Evolutionary conservation across 768 basidiomycete genomes (phyloP), one percentile per base, ranked within the genome.

Genomic region (Suillus clintonianus): DNA sequence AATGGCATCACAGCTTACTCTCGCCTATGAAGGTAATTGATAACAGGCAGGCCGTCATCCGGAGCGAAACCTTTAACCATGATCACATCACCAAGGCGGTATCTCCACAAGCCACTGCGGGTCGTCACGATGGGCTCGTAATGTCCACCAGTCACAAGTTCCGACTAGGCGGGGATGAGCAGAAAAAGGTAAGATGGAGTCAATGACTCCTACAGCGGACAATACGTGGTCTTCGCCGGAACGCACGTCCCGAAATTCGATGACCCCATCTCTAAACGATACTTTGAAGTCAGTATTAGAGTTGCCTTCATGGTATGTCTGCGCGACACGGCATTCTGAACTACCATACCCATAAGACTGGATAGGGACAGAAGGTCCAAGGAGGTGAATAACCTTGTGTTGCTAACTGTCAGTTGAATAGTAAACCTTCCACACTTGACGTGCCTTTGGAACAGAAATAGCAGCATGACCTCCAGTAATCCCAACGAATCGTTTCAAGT

Each of bases 211-310:
- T 66, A 66, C 65, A 17, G 51, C 34, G 13, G 50, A 30, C 10
- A 60, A 19, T 14, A 66, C 41, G 39, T 27, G 34, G 11, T 24
- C 34, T 17, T 59, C 27, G n/a, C 60, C 34, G 4, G 37, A 51
- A 14, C 19, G 15, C 14, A 63, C 62, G 7, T 63, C 62, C 22
- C 63, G 39, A 32, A 42, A 66, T 43, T 66, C 65, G 22, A 66
- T 43, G 19, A 71, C 5, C 53, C 53, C 53, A 22, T 66, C 65
- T n/a, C n/a, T 48, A 6, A 47, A 27, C 5, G 14, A 7, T 6
- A 63, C 15, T 42, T 66, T 66, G 62, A 63, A 66, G 22, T 59
- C 58, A 22, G 53, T 55, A 24, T 56, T 60, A n/a, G 63, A 53
- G 32, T 66, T 41, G 15, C 41, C 36, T 10, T 51, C 43, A 14